Evolutionary conservation across 768 basidiomycete species (phyloP).

Genomic region (Naganishia friedmannii): DNA sequence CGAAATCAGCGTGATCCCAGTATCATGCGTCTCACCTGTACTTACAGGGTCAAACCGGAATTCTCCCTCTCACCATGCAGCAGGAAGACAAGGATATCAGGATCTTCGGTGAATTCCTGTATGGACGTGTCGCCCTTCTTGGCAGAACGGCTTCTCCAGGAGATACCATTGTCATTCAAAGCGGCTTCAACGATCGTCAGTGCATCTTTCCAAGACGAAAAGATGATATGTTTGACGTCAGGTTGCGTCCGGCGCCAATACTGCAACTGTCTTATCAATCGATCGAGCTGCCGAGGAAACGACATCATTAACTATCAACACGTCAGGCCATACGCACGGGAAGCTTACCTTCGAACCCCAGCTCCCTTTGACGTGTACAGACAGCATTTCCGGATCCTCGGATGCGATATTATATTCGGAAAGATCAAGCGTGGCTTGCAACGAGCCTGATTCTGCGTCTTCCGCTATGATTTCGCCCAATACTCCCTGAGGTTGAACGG

Average conservation of each 20-base stretch:
- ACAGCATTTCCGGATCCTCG: background rate
- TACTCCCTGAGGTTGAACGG: background rate
- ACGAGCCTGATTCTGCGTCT: no score
- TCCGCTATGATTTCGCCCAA: background rate
- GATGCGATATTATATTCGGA: background rate
- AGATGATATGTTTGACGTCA: constrained; percentile 31
- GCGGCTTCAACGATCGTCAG: constrained; percentile 28
- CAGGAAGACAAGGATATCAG: constrained; percentile 24
- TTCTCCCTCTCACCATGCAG: constrained; percentile 29
- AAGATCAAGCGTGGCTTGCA: background rate
- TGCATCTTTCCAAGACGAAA: constrained; percentile 30
- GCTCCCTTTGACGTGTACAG: constrained; percentile 7
- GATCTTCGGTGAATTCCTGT: constrained; percentile 25
- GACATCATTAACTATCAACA: background rate
- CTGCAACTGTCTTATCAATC: constrained; percentile 20
- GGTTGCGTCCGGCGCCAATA: constrained; percentile 22
- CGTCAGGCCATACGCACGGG: background rate
- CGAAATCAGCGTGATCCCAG: background rate
- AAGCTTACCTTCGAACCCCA: constrained; percentile 32
- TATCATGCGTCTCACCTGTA: background rate
- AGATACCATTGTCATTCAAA: constrained; percentile 20
- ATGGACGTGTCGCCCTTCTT: constrained; percentile 4
- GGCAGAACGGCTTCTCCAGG: constrained; percentile 12
- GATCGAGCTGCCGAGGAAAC: constrained; percentile 14
- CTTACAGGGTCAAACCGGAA: constrained; percentile 30